Base-by-base conservation (phyloP, 495 filamentous ascomycete species). In the Annulohypoxylon maeteangense region DNA sequence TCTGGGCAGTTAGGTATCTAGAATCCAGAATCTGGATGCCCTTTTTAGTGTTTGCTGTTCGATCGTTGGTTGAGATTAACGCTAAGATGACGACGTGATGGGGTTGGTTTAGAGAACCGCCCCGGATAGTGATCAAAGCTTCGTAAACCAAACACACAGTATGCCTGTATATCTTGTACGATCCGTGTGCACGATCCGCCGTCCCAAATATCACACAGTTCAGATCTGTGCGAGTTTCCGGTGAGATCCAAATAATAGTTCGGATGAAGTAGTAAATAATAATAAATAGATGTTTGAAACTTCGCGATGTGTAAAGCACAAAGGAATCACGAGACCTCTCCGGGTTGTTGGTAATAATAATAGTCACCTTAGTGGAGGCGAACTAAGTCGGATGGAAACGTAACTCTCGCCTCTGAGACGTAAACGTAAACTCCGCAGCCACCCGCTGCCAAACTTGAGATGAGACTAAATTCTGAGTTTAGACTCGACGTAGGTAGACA, bases 281-380 rank as follows among this genome's bases (percentile, higher is more conserved):
- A 55, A 51, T 55, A 60, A 7, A 42, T 27, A 16, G 34, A 38
- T 50, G 58, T 18, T 18, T 51, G 4, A 16, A 58, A 40, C 57
- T 27, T 45, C 64, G 61, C 58, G 22, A 27, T 12, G 4, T 22
- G 32, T 67, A 55, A 58, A 65, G 66, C 53, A 14, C 48, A 53
- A 56, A 38, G 57, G 61, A 65, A 68, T 20, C 65, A 68, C 65
- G 65, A 68, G 61, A 45, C 44, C 51, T 23, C 54, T 65, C 70
- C 70, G 61, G 62, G 50, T 23, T 34, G 54, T 61, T 59, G 70
- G 65, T 64, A 53, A 64, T 34, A 34, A 60, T 64, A 53, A 64
- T 34, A 34, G 25, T 45, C 29, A 34, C 44, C 53, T 23, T 23
- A 32, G 47, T 12, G 60, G 59, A 50, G 70, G 51, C 58, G 42